Base-by-base conservation (phyloP, 345 rosid genomes). In the Aquilaria malaccensis region DNA sequence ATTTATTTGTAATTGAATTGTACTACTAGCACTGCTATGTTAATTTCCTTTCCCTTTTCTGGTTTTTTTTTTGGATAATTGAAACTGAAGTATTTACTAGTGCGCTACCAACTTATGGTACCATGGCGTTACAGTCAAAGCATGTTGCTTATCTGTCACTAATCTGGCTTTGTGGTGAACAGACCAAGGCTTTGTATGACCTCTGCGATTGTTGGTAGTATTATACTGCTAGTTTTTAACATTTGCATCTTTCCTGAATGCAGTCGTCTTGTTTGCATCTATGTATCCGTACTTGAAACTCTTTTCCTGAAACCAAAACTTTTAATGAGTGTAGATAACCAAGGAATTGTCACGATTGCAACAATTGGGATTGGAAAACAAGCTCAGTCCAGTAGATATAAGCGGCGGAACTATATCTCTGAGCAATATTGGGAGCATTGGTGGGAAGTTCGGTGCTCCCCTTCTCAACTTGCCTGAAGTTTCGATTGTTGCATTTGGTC, bases 401-500 rank as follows among this genome's bases (percentile, higher is more conserved):
- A 72, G 88, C 4, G 94, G 94, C 52, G 98, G 98, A 67, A 93
- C 98, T 5, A 83, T 93, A 68, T 85, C 98, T 15, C 65, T 89
- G 30, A 89, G 97, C 81, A 89, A 93, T 68, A 87, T 93, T 48
- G 97, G 97, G 63, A 83, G 96, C 57, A 93, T 87, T 0, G 98
- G 97, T 55, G 98, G 97, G 63, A 93, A 87, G 76, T 85, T 85
- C 13, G 98, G 97, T 55, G 76, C 96, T 0, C 98, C 98, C 15
- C 78, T 93, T 45, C 67, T 89, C 45, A 93, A 89, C 79, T 75
- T 93, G 73, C 98, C 98, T 3, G 97, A 93, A 85, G 96, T 85
- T 62, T 77, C 94, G 15, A 89, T 93, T 65, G 87, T 89, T 59
- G 98, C 94, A 10, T 68, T 87, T 43, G 98, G 98, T 52, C 78